Percentiles rank a stretch among this genome's conserved stretches.
Evolutionary conservation across 2,329 filamentous ascomycete genomes (phyloP).

Genomic region (Fusarium annulatum): DNA sequence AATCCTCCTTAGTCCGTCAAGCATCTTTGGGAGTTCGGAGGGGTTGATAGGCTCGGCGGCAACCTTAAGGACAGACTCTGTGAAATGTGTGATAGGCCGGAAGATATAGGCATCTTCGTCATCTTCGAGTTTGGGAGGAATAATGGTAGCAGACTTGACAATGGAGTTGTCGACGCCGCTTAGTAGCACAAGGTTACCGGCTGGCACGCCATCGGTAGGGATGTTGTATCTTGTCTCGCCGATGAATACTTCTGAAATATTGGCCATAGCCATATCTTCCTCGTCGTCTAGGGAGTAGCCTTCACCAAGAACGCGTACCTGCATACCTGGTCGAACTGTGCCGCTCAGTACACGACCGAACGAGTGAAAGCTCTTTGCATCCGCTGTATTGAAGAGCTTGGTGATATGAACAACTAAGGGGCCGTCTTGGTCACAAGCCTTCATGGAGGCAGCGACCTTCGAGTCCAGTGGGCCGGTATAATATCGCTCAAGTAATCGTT

Average conservation of each 20-base stretch:
- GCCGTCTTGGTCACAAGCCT: constrained; percentile 85
- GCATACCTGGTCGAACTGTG: constrained; percentile 81
- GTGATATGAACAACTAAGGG: constrained; percentile 92
- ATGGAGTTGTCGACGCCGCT: constrained; percentile 97
- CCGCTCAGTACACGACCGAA: constrained; percentile 95
- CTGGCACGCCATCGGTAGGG: constrained; percentile 88
- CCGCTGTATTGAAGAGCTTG: constrained; percentile 89
- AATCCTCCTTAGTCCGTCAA: constrained; percentile 94
- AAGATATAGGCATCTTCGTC: constrained; percentile 97
- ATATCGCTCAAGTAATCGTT: constrained; percentile 82
- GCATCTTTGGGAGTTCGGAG: constrained; percentile 97
- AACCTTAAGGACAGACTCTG: constrained; percentile 96
- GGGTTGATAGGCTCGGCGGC: constrained; percentile 98
- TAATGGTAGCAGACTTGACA: constrained; percentile 93
- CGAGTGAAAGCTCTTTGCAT: constrained; percentile 91
- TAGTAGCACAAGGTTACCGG: constrained; percentile 92
- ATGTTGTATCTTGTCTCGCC: constrained; percentile 94
- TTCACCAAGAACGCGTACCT: constrained; percentile 92
- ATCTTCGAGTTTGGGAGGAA: constrained; percentile 82
- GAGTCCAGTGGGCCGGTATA: constrained; percentile 92
- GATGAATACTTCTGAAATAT: constrained; percentile 87
- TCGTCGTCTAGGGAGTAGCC: constrained; percentile 97
- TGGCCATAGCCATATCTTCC: constrained; percentile 93
- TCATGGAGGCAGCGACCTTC: constrained; percentile 83
- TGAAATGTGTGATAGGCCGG: constrained; percentile 91